These are phyloP conservation scores for Actinomortierella wolfii DNA, from an alignment of 371 early-diverging fungal genomes.

Conservation along the genomic window DNA sequence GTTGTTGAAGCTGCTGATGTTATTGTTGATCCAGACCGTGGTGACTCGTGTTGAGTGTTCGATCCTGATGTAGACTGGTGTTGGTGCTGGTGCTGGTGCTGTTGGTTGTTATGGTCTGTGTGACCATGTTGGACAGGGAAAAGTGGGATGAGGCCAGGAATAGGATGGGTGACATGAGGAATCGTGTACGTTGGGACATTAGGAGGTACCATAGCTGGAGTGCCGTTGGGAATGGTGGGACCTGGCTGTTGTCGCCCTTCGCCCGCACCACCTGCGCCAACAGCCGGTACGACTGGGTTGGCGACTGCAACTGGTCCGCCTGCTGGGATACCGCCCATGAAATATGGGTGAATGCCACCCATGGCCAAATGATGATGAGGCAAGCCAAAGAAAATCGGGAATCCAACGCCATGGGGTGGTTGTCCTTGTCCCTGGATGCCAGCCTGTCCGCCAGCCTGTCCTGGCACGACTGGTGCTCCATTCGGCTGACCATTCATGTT, in stretches of 20 bases:
- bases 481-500: constrained; percentile 3
- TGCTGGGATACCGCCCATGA: constrained; percentile 19
- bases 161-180: constrained; percentile 38
- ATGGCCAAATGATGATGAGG: constrained; percentile 38
- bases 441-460: constrained; percentile 7
- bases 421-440: constrained; percentile 12
- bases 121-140: constrained; percentile 28
- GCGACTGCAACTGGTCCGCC: constrained; percentile 2
- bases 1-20: too few species aligned
- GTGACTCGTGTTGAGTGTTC: too few species aligned
- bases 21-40: too few species aligned
- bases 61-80: too few species aligned
- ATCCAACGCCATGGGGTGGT: constrained; percentile 19
- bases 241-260: not conserved
- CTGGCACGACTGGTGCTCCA: constrained; percentile 7
- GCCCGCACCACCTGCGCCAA: constrained; percentile 10
- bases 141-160: constrained; percentile 40
- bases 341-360: constrained; percentile 35
- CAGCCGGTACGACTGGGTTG: constrained; percentile 30
- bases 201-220: constrained; percentile 3
- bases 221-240: not conserved
- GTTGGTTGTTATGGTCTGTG: too few species aligned
- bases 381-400: constrained; percentile 14
- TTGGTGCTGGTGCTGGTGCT: too few species aligned
- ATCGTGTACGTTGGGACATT: constrained; percentile 24